phyloP scores from a whole-genome alignment of 306 rosid genomes.

The Ormosia emarginata region DNA sequence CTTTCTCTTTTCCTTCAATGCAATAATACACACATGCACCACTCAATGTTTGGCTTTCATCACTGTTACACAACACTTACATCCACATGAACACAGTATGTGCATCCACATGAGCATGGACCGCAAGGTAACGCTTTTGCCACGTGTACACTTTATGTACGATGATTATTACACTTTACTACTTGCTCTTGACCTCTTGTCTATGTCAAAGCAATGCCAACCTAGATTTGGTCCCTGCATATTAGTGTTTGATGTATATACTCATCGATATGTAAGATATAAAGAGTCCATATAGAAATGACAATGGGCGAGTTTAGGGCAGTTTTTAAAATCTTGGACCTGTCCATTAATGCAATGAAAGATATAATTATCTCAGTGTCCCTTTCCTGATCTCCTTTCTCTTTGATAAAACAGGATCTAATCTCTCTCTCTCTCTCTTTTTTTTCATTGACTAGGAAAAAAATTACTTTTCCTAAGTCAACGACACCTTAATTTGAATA shows the following conservation, averaged over 20 bases:
- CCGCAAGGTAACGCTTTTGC: slow-evolving; percentile 32
- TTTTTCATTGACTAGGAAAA: background rate
- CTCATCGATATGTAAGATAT: background rate
- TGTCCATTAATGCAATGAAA: slow-evolving; percentile 1
- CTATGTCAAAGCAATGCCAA: slow-evolving; percentile 33
- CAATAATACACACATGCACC: slow-evolving; percentile 16
- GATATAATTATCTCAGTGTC: background rate
- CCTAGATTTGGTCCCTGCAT: slow-evolving; percentile 31
- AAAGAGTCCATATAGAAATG: slow-evolving; percentile 14
- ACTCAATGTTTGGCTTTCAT: slow-evolving; percentile 13
- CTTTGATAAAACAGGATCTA: background rate
- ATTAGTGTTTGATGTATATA: slow-evolving; percentile 1
- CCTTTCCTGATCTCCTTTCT: background rate
- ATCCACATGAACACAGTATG: slow-evolving; percentile 37
- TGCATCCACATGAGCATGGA: slow-evolving; percentile 42
- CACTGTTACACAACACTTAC: slow-evolving; percentile 14
- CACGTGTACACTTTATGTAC: slow-evolving; percentile 33
- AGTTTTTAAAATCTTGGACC: background rate
- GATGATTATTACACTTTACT: slow-evolving; percentile 25
- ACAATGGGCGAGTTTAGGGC: background rate
- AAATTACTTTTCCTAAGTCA: background rate
- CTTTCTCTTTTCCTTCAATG: background rate
- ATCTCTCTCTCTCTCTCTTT: background rate
- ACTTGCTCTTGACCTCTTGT: slow-evolving; percentile 22
- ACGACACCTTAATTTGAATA: background rate